Percentiles rank a stretch among this genome's conserved stretches.
phyloP scores from a whole-genome alignment of 2,329 filamentous ascomycete species.

The Penicillium sp. region DNA sequence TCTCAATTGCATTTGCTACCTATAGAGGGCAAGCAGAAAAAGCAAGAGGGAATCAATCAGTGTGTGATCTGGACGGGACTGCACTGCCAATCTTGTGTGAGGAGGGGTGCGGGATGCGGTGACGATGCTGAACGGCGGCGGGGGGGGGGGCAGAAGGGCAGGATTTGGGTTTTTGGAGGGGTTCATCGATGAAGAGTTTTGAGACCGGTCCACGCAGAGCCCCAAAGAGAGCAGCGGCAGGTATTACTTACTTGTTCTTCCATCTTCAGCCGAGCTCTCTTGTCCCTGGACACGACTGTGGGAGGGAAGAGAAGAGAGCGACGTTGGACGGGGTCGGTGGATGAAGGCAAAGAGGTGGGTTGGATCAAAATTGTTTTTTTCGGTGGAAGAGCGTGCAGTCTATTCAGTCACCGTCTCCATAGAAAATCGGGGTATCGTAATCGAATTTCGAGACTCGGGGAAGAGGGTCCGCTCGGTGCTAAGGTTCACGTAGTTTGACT shows the following conservation, averaged over 20 bases:
- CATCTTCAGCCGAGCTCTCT: slow-evolving; percentile 37
- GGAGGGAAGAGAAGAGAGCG: slow-evolving; percentile 4
- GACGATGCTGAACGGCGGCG: slow-evolving; percentile 11
- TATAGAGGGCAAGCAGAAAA: slow-evolving; percentile 32
- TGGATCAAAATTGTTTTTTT: slow-evolving; percentile 22
- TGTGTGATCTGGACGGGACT: neutral
- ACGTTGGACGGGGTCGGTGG: slow-evolving; percentile 18
- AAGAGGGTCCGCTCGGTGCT: too few relatives aligned
- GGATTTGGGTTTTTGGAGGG: slow-evolving; percentile 4
- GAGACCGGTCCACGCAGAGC: neutral
- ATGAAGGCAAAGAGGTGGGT: slow-evolving; percentile 10
- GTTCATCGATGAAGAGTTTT: slow-evolving; percentile 5
- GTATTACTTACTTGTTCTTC: slow-evolving; percentile 39
- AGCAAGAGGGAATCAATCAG: neutral
- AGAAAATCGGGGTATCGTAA: slow-evolving; percentile 18
- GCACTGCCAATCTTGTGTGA: too few relatives aligned
- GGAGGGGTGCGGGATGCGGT: slow-evolving; percentile 12
- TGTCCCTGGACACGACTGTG: slow-evolving; percentile 15
- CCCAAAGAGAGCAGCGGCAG: neutral
- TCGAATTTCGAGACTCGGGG: slow-evolving; percentile 12
- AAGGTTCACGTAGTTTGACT: too few relatives aligned
- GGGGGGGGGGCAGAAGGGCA: slow-evolving; percentile 2
- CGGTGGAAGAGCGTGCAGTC: slow-evolving; percentile 13
- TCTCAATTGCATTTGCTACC: slow-evolving; percentile 93
- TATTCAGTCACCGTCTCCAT: neutral